Evolutionary conservation across 768 basidiomycete species (phyloP), one percentile per base, ranked within the genome.

Genomic region (Holtermanniella nyarrowii): DNA sequence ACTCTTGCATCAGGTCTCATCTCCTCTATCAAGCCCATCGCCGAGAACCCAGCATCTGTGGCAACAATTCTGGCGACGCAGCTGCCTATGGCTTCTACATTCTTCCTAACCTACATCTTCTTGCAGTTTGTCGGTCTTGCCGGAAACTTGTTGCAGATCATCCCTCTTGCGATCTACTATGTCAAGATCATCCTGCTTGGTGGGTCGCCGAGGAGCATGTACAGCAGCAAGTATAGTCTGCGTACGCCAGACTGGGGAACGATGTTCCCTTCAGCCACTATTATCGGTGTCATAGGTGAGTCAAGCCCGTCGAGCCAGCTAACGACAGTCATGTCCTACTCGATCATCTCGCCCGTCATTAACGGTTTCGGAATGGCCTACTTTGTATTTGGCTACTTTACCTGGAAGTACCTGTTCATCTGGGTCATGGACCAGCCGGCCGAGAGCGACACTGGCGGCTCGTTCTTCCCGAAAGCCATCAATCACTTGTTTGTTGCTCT

Each of bases 401-500:
- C 88, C 27, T 88, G 86, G 78, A 76, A 77, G 71, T 89, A 88
- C 61, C 79, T 87, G 25, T 89, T 86, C 78, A 75, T 86, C 48
- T 89, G 81, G 76, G 81, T 72, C 21, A 53, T 80, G 61, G 82
- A 86, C 50, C 83, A 88, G 66, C 79, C 82, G 3, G 66, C 77
- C 0, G 72, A 77, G 3, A 74, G 74, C 46, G 90, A 95, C 50
- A 93, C 89, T 0, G 93, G 93, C 31, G 95, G 95, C 0, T 68
- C 87, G 45, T 97, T 95, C 77, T 97, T 89, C 78, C 91, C 91
- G 21, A 86, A 83, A 71, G 93, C 95, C 3, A 80, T 97, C 23
- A 82, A 86, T 45, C 95, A 97, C 64, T 65, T 93, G 25, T 96
- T 97, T 58, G 88, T 90, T 20, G 95, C 93, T 2, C 62, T 97